Evolutionary conservation across 2,329 filamentous ascomycete species (phyloP).

Genomic region (Botrytis galanthina): DNA sequence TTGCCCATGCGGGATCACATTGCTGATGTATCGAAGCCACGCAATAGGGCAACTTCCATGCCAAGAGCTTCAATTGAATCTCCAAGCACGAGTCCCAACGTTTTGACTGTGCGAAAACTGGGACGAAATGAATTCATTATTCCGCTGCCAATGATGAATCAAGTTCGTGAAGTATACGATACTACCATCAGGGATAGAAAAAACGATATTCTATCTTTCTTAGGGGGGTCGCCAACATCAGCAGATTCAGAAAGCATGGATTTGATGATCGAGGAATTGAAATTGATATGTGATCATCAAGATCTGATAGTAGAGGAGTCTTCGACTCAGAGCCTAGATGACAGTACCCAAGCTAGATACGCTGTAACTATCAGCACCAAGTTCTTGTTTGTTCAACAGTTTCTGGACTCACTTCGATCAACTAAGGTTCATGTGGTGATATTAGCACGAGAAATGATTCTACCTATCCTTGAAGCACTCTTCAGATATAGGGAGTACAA

Average conservation of each 20-base stretch:
- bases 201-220: constrained; percentile 48
- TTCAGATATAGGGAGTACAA: constrained; percentile 44
- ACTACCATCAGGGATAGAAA: constrained; percentile 48
- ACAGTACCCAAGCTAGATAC: constrained; percentile 50
- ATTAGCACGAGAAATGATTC: constrained; percentile 49
- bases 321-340: constrained; percentile 39
- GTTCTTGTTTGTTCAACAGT: constrained; percentile 56
- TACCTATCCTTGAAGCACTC: constrained; percentile 53
- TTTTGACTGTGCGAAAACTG: constrained; percentile 19
- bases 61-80: constrained; percentile 16
- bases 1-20: constrained; percentile 16
- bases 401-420: constrained; percentile 48
- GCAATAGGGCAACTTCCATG: constrained; percentile 1
- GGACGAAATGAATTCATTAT: constrained; percentile 49
- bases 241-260: constrained; percentile 43
- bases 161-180: constrained; percentile 52
- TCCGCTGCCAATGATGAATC: constrained; percentile 57
- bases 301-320: constrained; percentile 50
- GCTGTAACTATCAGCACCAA: constrained; percentile 58
- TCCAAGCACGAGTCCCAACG: background rate
- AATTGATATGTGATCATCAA: constrained; percentile 57
- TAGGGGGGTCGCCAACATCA: constrained; percentile 39
- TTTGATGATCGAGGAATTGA: constrained; percentile 49
- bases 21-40: background rate
- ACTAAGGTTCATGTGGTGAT: constrained; percentile 52